Conservation (phyloP, 2,329 filamentous ascomycete genomes). For the Aschersonia sp. region DNA sequence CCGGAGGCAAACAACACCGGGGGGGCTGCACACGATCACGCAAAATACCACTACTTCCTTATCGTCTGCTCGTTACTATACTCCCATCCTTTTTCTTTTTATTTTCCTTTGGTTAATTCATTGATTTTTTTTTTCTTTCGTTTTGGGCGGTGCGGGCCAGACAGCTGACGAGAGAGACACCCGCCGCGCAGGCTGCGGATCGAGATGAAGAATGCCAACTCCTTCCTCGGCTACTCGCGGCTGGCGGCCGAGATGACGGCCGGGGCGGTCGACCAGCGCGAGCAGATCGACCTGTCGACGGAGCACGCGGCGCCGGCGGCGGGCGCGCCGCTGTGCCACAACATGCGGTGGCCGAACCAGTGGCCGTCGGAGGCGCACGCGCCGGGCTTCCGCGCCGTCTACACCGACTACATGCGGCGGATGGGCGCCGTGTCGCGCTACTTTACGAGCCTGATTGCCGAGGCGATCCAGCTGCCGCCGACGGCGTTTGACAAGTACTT, state of each 20-base stretch:
- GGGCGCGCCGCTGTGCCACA: conserved; percentile 53
- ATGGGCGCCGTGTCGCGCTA: conserved; percentile 60
- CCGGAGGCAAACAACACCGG: too few species aligned
- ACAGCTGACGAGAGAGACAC: not conserved
- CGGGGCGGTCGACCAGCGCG: conserved; percentile 61
- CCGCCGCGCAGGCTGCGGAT: conserved; percentile 36
- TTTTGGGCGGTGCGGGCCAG: too few species aligned
- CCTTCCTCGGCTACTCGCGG: conserved; percentile 56
- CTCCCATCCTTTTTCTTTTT: too few species aligned
- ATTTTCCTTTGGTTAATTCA: too few species aligned
- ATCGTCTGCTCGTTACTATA: too few species aligned
- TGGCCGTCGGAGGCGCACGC: conserved; percentile 55
- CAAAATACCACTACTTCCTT: too few species aligned
- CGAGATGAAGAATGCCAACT: conserved; percentile 60
- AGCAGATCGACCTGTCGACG: conserved; percentile 78
- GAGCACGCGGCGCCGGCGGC: conserved; percentile 52
- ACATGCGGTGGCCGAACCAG: conserved; percentile 64
- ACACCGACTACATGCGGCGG: conserved; percentile 58
- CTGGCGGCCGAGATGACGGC: conserved; percentile 59
- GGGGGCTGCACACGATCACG: too few species aligned
- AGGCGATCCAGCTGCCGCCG: conserved; percentile 59
- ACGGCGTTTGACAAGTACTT: conserved; percentile 68
- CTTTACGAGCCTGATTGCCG: conserved; percentile 71
- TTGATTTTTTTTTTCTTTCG: too few species aligned
- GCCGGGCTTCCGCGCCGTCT: conserved; percentile 53